phyloP scores from a whole-genome alignment of 352 stramenopile genomes.

The Phytopythium ostracodes region DNA sequence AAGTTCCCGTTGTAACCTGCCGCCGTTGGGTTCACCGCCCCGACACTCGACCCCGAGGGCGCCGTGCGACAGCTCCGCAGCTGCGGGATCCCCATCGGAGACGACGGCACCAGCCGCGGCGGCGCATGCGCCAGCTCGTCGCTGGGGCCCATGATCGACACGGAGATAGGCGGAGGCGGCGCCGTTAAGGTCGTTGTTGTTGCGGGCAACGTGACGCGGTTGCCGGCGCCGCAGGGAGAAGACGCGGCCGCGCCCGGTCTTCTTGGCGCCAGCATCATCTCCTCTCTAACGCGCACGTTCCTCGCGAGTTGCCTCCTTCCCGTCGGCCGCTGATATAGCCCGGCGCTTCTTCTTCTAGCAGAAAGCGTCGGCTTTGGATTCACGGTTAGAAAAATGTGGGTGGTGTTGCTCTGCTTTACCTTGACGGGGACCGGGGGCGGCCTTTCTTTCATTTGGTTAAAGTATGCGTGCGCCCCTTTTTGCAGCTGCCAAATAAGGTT shows the following conservation, averaged over 20 bases:
- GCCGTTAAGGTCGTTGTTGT: not conserved
- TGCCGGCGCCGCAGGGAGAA: not conserved
- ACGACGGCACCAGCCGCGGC: conserved; percentile 2
- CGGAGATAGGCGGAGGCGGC: not conserved
- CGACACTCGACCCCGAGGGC: conserved; percentile 16
- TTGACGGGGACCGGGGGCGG: too few relatives aligned
- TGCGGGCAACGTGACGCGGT: not conserved
- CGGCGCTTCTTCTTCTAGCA: not conserved
- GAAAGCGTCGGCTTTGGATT: too few relatives aligned
- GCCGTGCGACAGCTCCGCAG: conserved; percentile 39
- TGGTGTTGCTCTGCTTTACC: not conserved
- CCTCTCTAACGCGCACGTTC: not conserved
- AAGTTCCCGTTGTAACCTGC: not conserved
- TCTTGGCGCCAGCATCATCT: not conserved
- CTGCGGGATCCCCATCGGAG: conserved; percentile 28
- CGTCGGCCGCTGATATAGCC: not conserved
- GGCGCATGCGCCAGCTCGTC: conserved; percentile 4
- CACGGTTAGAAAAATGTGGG: not conserved
- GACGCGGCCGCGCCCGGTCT: not conserved
- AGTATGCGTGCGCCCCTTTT: not conserved
- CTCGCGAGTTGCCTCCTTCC: not conserved
- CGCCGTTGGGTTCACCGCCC: conserved; percentile 8
- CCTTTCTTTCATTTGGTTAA: not conserved
- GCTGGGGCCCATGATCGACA: not conserved
- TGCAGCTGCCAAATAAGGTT: too few relatives aligned